These are phyloP conservation scores for Porogramme epimiltina DNA, from an alignment of 1,284 basidiomycete species.

Conservation along the genomic window DNA sequence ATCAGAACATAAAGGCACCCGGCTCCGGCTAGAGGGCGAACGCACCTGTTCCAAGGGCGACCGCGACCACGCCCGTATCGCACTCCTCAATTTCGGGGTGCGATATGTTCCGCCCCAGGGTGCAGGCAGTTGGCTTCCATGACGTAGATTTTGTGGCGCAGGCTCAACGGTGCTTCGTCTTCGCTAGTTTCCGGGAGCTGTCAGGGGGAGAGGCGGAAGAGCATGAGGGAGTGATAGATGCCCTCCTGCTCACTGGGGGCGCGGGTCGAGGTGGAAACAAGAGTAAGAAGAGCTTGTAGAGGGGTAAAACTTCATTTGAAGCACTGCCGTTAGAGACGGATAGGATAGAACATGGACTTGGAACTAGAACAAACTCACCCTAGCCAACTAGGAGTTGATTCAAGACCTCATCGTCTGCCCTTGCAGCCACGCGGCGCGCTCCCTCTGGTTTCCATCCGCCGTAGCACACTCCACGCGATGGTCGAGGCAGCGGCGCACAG, in stretches of 20 bases:
- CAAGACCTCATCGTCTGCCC: background rate
- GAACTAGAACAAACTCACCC: conserved; percentile 4
- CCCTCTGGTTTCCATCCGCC: too few species aligned
- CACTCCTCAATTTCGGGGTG: conserved; percentile 80
- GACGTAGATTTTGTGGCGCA: conserved; percentile 59
- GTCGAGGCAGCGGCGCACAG: too few species aligned
- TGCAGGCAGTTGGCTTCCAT: conserved; percentile 89
- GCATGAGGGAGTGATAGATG: conserved; percentile 68
- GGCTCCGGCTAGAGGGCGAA: conserved; percentile 7
- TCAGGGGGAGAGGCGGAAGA: conserved; percentile 62
- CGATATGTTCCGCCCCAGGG: conserved; percentile 81
- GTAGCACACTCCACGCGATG: too few species aligned
- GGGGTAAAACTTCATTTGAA: conserved; percentile 23
- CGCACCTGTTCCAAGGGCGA: conserved; percentile 87
- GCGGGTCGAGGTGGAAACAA: conserved; percentile 68
- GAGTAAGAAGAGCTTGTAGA: conserved; percentile 52
- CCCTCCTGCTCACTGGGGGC: conserved; percentile 62
- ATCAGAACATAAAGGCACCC: background rate
- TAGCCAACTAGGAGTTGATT: conserved; percentile 3
- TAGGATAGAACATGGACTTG: background rate
- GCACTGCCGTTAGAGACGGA: background rate
- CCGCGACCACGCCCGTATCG: conserved; percentile 58
- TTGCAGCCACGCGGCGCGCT: too few species aligned
- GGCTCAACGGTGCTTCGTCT: conserved; percentile 13
- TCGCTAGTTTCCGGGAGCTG: conserved; percentile 17